phyloP scores from a whole-genome alignment of 1,284 basidiomycete species.

The Jaminaea rosea region DNA sequence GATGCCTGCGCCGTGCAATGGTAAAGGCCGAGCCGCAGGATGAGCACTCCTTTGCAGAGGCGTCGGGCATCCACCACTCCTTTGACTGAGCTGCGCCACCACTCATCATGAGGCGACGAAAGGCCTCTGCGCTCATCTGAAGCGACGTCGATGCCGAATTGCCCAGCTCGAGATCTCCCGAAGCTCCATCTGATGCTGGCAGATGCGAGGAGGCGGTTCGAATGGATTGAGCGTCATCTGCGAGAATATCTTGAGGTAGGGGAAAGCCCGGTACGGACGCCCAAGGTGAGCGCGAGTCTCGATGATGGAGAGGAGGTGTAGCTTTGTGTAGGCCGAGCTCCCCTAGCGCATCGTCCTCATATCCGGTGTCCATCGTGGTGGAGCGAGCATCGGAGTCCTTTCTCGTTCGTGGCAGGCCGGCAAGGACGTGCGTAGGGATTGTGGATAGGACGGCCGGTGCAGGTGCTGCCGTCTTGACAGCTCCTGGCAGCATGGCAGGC shows the following conservation, averaged over 20 bases:
- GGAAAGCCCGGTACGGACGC: conserved; percentile 37
- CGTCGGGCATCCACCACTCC: conserved; percentile 56
- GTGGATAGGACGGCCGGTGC: conserved; percentile 30
- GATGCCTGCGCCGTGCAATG: conserved; percentile 40
- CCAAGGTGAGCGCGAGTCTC: conserved; percentile 7
- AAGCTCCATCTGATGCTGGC: conserved; percentile 13
- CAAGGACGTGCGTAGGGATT: conserved; percentile 19
- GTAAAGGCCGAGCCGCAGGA: conserved; percentile 42
- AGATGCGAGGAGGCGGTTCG: conserved; percentile 26
- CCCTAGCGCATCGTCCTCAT: conserved; percentile 21
- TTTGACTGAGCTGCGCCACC: conserved; percentile 6
- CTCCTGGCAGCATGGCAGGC: neutral
- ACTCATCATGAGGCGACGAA: conserved; percentile 3
- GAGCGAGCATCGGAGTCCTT: too few species aligned
- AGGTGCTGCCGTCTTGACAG: conserved; percentile 15
- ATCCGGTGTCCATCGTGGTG: too few species aligned
- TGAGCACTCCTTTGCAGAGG: conserved; percentile 70
- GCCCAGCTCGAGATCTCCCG: conserved; percentile 10
- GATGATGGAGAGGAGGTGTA: too few species aligned
- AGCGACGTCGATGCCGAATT: conserved; percentile 2
- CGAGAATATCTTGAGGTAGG: conserved; percentile 33
- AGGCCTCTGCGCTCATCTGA: conserved; percentile 23
- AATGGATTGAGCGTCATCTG: conserved; percentile 35
- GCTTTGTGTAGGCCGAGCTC: conserved; percentile 1
- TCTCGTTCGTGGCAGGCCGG: too few species aligned